Conservation (phyloP, 2,329 filamentous ascomycete genomes). For the Bimuria novae-zelandiae region DNA sequence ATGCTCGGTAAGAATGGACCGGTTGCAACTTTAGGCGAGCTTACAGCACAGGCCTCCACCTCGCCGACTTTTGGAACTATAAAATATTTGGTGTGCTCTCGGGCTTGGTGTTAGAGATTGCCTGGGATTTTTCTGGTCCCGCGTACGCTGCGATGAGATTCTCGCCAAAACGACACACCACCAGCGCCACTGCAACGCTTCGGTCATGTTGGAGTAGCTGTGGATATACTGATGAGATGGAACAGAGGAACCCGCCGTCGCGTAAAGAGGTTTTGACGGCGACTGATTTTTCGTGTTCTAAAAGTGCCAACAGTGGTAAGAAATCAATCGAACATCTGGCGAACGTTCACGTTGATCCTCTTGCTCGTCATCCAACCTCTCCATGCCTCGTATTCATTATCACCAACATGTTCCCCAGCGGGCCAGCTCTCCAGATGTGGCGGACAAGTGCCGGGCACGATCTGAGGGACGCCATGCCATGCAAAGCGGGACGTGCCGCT, state of each 20-base stretch:
- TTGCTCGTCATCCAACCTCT: slow-evolving; percentile 86
- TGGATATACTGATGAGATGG: no score
- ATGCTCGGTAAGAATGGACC: neutral
- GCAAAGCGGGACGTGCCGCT: slow-evolving; percentile 78
- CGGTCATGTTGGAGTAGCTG: no score
- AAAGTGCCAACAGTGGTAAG: neutral
- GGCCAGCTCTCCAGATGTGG: slow-evolving; percentile 77
- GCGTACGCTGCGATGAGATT: neutral
- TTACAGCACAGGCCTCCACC: neutral
- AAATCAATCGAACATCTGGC: slow-evolving; percentile 73
- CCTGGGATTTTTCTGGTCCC: neutral
- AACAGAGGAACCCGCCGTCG: no score
- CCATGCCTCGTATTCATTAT: slow-evolving; percentile 66
- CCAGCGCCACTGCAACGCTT: no score
- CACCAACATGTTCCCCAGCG: slow-evolving; percentile 44
- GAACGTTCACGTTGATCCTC: slow-evolving; percentile 87
- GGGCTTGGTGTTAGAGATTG: neutral
- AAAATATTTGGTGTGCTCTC: neutral
- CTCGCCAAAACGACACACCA: no score
- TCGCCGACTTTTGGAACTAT: slow-evolving; percentile 1
- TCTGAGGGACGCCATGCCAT: slow-evolving; percentile 94
- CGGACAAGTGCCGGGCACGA: slow-evolving; percentile 80
- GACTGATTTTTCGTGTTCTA: no score
- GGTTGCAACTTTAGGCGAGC: neutral
- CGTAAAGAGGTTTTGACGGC: no score